Base-by-base conservation (phyloP, 257 asterid genomes). In the Nicotiana sylvestris region DNA sequence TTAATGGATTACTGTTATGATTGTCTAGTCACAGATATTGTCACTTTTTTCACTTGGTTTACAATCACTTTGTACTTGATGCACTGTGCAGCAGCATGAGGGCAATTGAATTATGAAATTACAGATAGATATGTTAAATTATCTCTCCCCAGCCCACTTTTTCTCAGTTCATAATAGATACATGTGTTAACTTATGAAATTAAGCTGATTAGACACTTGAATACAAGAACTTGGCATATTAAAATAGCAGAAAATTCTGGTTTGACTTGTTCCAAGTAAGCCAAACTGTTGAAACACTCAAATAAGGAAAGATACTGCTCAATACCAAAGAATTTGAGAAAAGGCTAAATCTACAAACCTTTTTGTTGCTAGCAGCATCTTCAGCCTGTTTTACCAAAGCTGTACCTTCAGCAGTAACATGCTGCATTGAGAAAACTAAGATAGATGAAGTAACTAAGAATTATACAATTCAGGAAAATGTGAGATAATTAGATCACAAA, bases 311-410 rank as follows among this genome's bases (percentile, higher is more conserved):
- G 15, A 13, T 46, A 49, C 3, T 27, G 29, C 80, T 49, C 43
- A 25, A 49, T 4, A 74, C 61, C 80, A 74, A 74, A 49, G 62
- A 74, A 49, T 13, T 74, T 25, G 80, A 74, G 39, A 13, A 49
- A 74, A 53, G 25, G 43, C 53, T 7, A 74, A 57, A 49, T 27
- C 15, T 82, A 89, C 86, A 62, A 76, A 89, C 99, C 98, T 94
- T 95, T 88, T 92, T 96, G 84, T 81, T 92, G 89, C 98, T 94
- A 51, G 98, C 99, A 86, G 98, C 98, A 90, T 96, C 99, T 92
- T 96, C 99, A 32, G 99, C 99, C 85, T 93, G 98, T 91, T 94
- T 94, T 70, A 96, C 98, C 89, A 96, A 87, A 72, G 97, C 92
- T 32, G 96, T 94, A 80, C 99, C 99, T 91, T 94, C 99, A 80